phyloP scores from a whole-genome alignment of 148 eudicot genomes.

The Bassia scoparia region DNA sequence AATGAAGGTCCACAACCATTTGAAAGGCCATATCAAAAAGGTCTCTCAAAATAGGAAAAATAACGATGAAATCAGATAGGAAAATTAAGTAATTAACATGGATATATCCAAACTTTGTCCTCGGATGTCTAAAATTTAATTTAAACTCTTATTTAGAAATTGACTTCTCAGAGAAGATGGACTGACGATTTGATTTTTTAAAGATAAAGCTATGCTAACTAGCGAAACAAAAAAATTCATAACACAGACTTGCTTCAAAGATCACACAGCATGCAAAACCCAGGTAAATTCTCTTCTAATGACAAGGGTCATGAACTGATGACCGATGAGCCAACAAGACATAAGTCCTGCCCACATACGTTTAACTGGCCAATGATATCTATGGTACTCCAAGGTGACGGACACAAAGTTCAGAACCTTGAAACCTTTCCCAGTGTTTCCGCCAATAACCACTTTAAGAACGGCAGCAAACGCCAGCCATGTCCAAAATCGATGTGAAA shows the following conservation, averaged over 20 bases:
- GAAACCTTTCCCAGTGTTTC: constrained; percentile 58
- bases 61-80: too few relatives aligned
- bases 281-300: too few relatives aligned
- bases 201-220: background rate
- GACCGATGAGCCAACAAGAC: too few relatives aligned
- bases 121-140: too few relatives aligned
- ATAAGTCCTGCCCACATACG: constrained; percentile 4
- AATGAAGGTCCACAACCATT: too few relatives aligned
- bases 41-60: too few relatives aligned
- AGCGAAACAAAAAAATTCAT: background rate
- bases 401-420: constrained; percentile 60
- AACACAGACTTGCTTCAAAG: background rate
- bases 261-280: background rate
- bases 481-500: constrained; percentile 93
- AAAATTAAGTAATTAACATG: background rate
- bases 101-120: background rate
- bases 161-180: too few relatives aligned
- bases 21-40: background rate
- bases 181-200: too few relatives aligned
- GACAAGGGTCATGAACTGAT: too few relatives aligned
- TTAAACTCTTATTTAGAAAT: too few relatives aligned
- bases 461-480: constrained; percentile 95
- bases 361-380: constrained; percentile 84
- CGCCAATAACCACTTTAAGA: constrained; percentile 84
- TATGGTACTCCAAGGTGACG: constrained; percentile 89